Evolutionary conservation across 1,139 yeast species (phyloP).

Genomic region (Taphrina flavorubra): DNA sequence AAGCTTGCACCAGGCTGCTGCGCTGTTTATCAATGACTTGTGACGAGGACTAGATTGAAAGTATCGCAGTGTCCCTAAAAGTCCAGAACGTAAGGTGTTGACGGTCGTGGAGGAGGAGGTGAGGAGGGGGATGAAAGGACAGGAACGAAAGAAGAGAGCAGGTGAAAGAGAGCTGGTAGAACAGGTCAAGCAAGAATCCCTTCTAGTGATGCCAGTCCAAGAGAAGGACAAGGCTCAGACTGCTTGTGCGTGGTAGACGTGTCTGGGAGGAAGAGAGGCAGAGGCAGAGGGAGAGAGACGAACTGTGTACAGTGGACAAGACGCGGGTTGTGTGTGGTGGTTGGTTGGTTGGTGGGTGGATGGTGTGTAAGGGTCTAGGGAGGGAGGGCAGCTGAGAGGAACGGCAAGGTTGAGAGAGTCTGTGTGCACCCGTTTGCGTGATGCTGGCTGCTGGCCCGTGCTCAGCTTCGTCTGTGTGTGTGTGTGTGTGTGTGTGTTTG

Average conservation of each 20-base stretch:
- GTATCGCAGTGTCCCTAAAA: background rate
- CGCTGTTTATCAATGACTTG: background rate
- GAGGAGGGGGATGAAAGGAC: background rate
- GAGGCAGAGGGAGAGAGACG: background rate
- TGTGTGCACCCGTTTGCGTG: constrained; percentile 8
- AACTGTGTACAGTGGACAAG: background rate
- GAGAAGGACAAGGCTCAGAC: background rate
- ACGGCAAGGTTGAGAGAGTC: background rate
- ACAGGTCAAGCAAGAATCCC: too few relatives aligned
- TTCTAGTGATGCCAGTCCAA: background rate
- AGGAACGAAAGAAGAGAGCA: too few relatives aligned
- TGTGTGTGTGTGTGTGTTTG: background rate
- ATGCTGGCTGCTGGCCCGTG: background rate
- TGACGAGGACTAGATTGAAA: too few relatives aligned
- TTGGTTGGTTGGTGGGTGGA: background rate
- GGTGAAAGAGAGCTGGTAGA: too few relatives aligned
- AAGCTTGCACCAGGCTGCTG: background rate
- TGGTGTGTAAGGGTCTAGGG: constrained; percentile 2
- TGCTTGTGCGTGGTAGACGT: too few relatives aligned
- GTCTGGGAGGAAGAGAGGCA: background rate
- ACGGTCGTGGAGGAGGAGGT: background rate
- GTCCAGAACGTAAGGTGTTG: background rate
- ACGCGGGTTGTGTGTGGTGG: background rate
- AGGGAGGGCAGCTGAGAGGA: background rate
- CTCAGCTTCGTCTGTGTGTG: background rate